phyloP scores from a whole-genome alignment of 768 basidiomycete genomes.

The Lactarius sp. region DNA sequence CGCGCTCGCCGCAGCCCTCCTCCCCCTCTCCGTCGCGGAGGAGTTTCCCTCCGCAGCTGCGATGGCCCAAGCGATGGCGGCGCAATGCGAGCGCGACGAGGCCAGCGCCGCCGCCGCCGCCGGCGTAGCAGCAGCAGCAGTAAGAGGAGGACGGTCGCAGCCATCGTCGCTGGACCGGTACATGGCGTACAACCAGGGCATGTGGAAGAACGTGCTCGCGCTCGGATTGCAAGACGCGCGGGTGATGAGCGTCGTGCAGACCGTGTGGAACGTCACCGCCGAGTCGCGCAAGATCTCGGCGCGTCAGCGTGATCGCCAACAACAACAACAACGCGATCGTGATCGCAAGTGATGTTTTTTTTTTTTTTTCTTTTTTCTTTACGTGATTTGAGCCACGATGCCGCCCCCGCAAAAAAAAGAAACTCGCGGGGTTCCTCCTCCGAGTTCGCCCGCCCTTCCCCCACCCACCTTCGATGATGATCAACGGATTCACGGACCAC shows the following conservation, averaged over 20 bases:
- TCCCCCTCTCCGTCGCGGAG: slow-evolving; percentile 19
- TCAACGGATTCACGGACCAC: background rate
- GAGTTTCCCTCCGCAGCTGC: slow-evolving; percentile 28
- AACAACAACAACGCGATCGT: background rate
- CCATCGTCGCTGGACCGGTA: slow-evolving; percentile 32
- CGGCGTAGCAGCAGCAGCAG: background rate
- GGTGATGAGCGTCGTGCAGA: slow-evolving; percentile 47
- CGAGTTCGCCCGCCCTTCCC: background rate
- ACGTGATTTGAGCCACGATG: no score
- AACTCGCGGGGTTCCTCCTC: background rate
- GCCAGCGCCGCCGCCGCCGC: background rate
- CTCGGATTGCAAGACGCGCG: slow-evolving; percentile 45
- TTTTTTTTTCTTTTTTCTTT: no score
- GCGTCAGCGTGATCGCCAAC: slow-evolving; percentile 3
- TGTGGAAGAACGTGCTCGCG: slow-evolving; percentile 60
- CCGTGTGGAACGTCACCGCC: slow-evolving; percentile 70
- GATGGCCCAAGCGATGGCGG: slow-evolving; percentile 25
- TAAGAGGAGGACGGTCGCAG: background rate
- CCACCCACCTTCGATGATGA: background rate
- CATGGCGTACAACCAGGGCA: slow-evolving; percentile 47
- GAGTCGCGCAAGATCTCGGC: slow-evolving; percentile 46
- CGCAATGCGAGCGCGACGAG: slow-evolving; percentile 27
- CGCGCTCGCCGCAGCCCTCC: slow-evolving; percentile 19
- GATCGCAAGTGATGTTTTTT: background rate
- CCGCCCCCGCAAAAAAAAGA: background rate